phyloP scores from a whole-genome alignment of 306 rosid species.

The Benincasa hispida region DNA sequence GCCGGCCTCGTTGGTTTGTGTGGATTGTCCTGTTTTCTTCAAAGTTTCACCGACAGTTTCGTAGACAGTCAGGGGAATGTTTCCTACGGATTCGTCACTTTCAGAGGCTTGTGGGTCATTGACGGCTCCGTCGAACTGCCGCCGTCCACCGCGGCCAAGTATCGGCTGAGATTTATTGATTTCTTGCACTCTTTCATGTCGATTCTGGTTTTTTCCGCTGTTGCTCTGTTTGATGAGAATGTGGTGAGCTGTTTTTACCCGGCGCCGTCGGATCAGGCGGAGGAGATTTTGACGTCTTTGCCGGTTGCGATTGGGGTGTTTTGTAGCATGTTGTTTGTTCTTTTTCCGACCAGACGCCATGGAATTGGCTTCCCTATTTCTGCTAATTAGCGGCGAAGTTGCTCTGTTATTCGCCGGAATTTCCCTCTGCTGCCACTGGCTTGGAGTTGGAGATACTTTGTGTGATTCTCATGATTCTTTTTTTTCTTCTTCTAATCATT shows the following conservation, averaged over 20 bases:
- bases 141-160: constrained; percentile 24
- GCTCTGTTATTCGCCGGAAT: neutral
- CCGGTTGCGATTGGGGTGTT: constrained; percentile 56
- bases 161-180: constrained; percentile 37
- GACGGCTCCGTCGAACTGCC: constrained; percentile 36
- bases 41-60: constrained; percentile 64
- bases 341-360: constrained; percentile 59
- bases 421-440: neutral
- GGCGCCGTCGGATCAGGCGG: constrained; percentile 42
- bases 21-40: constrained; percentile 38
- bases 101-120: constrained; percentile 51
- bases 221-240: constrained; percentile 61
- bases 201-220: constrained; percentile 44
- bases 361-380: constrained; percentile 83
- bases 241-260: constrained; percentile 62
- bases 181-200: constrained; percentile 62
- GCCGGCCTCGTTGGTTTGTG: constrained; percentile 33
- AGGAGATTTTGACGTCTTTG: constrained; percentile 35
- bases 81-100: constrained; percentile 49
- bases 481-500: neutral
- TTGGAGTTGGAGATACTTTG: neutral
- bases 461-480: neutral
- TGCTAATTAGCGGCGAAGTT: constrained; percentile 12
- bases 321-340: constrained; percentile 51
- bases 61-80: constrained; percentile 51